Base-by-base conservation (phyloP, 352 stramenopile species). In the Pythium sukuiense region DNA sequence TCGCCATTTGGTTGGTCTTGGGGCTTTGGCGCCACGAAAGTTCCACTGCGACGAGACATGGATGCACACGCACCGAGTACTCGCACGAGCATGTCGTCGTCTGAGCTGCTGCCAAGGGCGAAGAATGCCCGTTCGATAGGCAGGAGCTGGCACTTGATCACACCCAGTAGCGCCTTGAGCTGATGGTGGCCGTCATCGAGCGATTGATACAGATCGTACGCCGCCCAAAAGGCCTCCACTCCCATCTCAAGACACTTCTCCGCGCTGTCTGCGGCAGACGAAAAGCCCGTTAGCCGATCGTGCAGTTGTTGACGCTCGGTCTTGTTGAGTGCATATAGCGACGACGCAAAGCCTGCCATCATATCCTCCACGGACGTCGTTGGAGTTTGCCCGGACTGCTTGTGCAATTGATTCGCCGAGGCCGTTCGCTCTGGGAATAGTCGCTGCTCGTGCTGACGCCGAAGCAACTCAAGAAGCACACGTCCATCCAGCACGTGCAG, bases 131-230 rank as follows among this genome's bases (percentile, higher is more conserved):
- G 82, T 35, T 88, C 77, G 20, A 92, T 79, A 1, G 85, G 85
- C n/a, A 80, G 71, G 3, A 92, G 57, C 26, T 85, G 79, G 55
- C 90, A 87, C 6, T 77, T 72, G 29, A 96, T 73, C 13, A 94
- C 74, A 24, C 81, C 80, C 9, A 96, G 74, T 11, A 94, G 63
- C 4, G 86, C 69, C 65, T 94, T 96, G 18, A 94, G 72, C 52
- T 96, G 81, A 30, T 90, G 83, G 29, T 89, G 55, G 14, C 67
- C 71, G 60, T 96, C 85, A 29, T 94, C 85, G 4, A 96, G 64
- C 27, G 82, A 61, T 12, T 83, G 70, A 63, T 88, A 96, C 24
- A 85, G 67, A 53, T 94, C 87, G 55, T 89, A 90, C 1, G 85
- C 79, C 11, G 73, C 73, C 75, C 84, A 92, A 53, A 79, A 88